Percentiles rank a stretch among this genome's conserved stretches.
Conservation (phyloP, 2,329 filamentous ascomycete genomes). For the Fusarium sp. region DNA sequence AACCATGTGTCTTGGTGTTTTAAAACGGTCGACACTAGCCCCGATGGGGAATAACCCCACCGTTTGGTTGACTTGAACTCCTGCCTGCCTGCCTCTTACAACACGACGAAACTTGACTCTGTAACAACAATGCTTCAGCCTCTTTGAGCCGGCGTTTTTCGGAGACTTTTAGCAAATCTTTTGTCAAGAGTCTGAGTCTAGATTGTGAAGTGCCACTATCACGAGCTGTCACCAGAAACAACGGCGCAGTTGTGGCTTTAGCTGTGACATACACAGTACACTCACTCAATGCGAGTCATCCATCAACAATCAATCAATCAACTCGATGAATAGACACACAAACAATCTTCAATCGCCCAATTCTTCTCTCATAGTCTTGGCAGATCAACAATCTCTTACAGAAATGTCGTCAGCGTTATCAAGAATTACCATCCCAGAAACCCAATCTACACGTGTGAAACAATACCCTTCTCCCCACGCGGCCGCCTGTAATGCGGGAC, state of each 20-base stretch:
- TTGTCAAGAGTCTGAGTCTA: conserved; percentile 14
- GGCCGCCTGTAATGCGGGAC: conserved; percentile 32
- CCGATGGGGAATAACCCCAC: conserved; percentile 19
- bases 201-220: conserved; percentile 6
- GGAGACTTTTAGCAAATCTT: conserved; percentile 2
- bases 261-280: background rate
- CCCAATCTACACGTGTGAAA: conserved; percentile 35
- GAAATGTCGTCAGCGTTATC: conserved; percentile 4
- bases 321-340: background rate
- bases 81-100: conserved; percentile 46
- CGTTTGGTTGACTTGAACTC: conserved; percentile 38
- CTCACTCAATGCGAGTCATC: background rate
- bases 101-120: conserved; percentile 60
- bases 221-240: background rate
- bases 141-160: conserved; percentile 18
- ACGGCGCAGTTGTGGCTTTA: conserved; percentile 22
- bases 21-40: conserved; percentile 29
- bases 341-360: background rate
- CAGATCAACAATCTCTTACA: conserved; percentile 14
- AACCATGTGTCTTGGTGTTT: conserved; percentile 44
- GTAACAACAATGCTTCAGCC: conserved; percentile 65
- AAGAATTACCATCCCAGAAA: conserved; percentile 20
- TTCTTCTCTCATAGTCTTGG: background rate
- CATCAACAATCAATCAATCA: background rate
- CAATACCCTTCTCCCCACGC: conserved; percentile 34